A percentile compares a stretch with the other conserved stretches of the same genome.
These are phyloP conservation scores for Naumovozyma baii DNA, from an alignment of 805 yeast genomes.

Conservation along the genomic window DNA sequence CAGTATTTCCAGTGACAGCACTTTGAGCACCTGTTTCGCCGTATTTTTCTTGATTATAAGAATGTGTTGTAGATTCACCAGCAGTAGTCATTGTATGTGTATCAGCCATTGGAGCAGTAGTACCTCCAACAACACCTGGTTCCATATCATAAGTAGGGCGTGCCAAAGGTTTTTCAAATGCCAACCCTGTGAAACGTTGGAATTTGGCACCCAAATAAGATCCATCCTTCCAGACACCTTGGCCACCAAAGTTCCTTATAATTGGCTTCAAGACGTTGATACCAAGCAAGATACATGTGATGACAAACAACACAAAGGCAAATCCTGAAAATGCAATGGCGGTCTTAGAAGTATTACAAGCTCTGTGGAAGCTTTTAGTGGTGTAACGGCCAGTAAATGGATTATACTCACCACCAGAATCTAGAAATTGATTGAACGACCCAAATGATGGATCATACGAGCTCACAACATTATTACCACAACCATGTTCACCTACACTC, in stretches of 20 bases:
- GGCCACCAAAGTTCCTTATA: conserved; percentile 10
- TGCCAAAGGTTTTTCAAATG: conserved; percentile 9
- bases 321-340: conserved; percentile 30
- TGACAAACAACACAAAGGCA: conserved; percentile 21
- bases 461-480: conserved; percentile 13
- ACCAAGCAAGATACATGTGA: conserved; percentile 20
- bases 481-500: conserved; percentile 23
- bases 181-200: conserved; percentile 18
- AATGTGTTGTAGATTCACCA: conserved; percentile 1
- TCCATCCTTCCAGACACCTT: conserved; percentile 18
- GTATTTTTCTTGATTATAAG: conserved; percentile 8
- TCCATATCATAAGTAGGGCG: conserved; percentile 3
- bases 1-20: conserved; percentile 6
- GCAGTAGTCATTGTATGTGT: conserved; percentile 9
- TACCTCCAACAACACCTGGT: conserved; percentile 3
- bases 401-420: conserved; percentile 12
- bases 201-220: conserved; percentile 13
- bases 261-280: conserved; percentile 27
- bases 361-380: conserved; percentile 6
- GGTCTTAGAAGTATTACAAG: conserved; percentile 26
- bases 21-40: conserved; percentile 1
- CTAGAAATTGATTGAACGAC: conserved; percentile 2
- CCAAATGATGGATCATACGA: conserved; percentile 12
- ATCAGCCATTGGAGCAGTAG: conserved; percentile 1
- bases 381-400: conserved; percentile 12